These are phyloP conservation scores for Hypoxylon lenormandii DNA, from an alignment of 495 filamentous ascomycete species.

Conservation along the genomic window DNA sequence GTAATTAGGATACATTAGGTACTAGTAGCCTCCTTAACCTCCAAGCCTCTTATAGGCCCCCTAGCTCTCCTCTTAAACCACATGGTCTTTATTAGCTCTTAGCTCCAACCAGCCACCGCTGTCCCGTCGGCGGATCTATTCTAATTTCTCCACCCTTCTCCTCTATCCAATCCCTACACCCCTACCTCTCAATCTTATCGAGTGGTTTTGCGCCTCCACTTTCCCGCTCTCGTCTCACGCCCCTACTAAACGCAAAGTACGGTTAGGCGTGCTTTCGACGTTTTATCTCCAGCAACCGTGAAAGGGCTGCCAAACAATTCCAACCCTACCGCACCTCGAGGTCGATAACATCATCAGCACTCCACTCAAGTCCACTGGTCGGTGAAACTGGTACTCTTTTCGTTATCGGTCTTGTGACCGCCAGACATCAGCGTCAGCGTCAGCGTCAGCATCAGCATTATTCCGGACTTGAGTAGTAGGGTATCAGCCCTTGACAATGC, in stretches of 20 bases:
- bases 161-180: too few species aligned
- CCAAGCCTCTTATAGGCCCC: constrained; percentile 23
- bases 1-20: too few species aligned
- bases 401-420: background rate
- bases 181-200: too few species aligned
- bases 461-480: constrained; percentile 17
- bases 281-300: constrained; percentile 21
- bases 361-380: constrained; percentile 30
- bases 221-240: background rate
- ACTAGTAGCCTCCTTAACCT: background rate
- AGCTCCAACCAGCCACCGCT: background rate
- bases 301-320: constrained; percentile 7
- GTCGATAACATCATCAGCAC: constrained; percentile 15
- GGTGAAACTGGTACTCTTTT: constrained; percentile 3
- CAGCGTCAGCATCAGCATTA: constrained; percentile 22
- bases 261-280: background rate
- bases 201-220: constrained; percentile 38
- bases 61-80: background rate
- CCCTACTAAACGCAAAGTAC: constrained; percentile 7
- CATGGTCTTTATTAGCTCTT: too few species aligned
- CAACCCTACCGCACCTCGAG: background rate
- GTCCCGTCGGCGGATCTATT: constrained; percentile 3
- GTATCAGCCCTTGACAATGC: constrained; percentile 54
- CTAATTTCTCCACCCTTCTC: constrained; percentile 25
- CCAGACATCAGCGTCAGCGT: constrained; percentile 18